These are phyloP conservation scores for Golubevia sp. DNA, from an alignment of 1,284 basidiomycete genomes.

Conservation along the genomic window DNA sequence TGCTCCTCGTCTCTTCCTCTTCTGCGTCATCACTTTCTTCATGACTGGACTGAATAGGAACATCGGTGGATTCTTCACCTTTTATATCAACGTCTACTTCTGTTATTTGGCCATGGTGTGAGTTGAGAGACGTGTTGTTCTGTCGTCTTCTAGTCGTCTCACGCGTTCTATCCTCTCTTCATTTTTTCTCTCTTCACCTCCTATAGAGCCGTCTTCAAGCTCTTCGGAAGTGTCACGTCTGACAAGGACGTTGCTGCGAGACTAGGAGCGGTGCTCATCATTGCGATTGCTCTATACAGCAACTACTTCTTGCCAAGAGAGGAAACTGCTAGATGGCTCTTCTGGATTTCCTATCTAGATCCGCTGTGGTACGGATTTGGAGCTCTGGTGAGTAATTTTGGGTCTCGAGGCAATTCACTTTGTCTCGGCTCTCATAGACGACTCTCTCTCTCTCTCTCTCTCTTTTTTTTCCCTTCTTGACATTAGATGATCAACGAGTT, in stretches of 20 bases:
- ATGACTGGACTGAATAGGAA: slow-evolving; percentile 68
- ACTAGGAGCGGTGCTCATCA: too few relatives aligned
- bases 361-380: slow-evolving; percentile 6
- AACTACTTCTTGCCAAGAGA: too few relatives aligned
- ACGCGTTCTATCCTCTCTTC: slow-evolving; percentile 65
- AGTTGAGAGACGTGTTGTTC: too few relatives aligned
- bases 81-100: slow-evolving; percentile 33
- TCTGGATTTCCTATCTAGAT: slow-evolving; percentile 3
- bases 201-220: slow-evolving; percentile 65
- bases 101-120: too few relatives aligned
- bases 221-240: too few relatives aligned
- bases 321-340: too few relatives aligned
- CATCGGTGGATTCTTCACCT: slow-evolving; percentile 62
- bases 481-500: slow-evolving; percentile 15
- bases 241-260: too few relatives aligned
- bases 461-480: background rate
- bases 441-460: too few relatives aligned
- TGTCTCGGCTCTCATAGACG: background rate
- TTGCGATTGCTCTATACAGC: too few relatives aligned
- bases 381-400: slow-evolving; percentile 2
- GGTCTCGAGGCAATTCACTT: too few relatives aligned
- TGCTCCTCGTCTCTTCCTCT: slow-evolving; percentile 66
- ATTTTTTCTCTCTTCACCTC: slow-evolving; percentile 70
- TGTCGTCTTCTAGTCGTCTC: slow-evolving; percentile 35
- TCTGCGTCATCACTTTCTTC: slow-evolving; percentile 71